Evolutionary conservation across 345 rosid genomes (phyloP).

Genomic region (Boechera stricta): DNA sequence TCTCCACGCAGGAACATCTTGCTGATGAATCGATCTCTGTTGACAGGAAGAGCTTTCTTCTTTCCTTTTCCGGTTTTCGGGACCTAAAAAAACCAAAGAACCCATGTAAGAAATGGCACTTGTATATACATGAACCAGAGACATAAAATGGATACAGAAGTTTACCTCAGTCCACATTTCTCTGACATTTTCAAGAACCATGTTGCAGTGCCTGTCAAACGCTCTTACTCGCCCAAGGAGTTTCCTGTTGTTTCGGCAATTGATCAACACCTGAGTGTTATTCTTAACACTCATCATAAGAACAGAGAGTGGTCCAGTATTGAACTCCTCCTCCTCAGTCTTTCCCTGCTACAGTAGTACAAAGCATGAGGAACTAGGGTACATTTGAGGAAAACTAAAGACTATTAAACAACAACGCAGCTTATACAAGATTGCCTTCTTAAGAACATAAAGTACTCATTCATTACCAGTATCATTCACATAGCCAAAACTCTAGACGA

Average conservation of each 20-base stretch:
- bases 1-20: conserved; percentile 99
- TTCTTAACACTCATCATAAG: conserved; percentile 97
- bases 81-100: conserved; percentile 51
- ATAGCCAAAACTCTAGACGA: neutral
- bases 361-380: neutral
- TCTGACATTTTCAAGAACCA: conserved; percentile 99
- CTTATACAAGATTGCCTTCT: neutral
- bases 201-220: conserved; percentile 96
- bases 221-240: conserved; percentile 97
- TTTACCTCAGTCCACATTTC: conserved; percentile 99
- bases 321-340: conserved; percentile 96
- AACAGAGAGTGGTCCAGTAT: conserved; percentile 95
- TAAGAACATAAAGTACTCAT: neutral
- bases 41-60: conserved; percentile 94
- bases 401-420: neutral
- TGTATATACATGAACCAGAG: neutral
- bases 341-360: conserved; percentile 46
- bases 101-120: neutral
- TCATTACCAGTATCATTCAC: conserved; percentile 4
- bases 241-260: conserved; percentile 71
- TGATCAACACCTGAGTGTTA: conserved; percentile 95
- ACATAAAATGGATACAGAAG: neutral
- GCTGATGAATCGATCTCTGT: conserved; percentile 94
- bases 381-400: no score
- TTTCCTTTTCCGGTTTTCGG: conserved; percentile 98